Percentiles rank a stretch among this genome's conserved stretches.
These are phyloP conservation scores for Rhizophagus prolifer DNA, from an alignment of 192 early-diverging fungal species.

Conservation along the genomic window DNA sequence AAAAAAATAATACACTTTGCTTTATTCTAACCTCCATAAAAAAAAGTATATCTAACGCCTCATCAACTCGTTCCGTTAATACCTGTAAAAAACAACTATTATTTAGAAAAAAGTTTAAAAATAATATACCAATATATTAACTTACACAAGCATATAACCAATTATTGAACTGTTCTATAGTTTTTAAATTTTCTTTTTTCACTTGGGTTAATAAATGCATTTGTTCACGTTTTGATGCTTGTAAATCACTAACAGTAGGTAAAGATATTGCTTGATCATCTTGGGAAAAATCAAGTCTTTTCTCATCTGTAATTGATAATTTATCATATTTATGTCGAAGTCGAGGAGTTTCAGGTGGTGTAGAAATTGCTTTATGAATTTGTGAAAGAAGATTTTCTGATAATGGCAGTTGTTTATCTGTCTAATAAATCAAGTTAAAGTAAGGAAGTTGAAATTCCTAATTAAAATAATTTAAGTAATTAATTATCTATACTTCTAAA, in stretches of 20 bases:
- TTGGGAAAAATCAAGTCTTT: background rate
- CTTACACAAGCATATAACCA: conserved; percentile 17
- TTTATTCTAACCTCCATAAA: conserved; percentile 1
- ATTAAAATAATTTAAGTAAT: background rate
- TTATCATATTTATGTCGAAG: background rate
- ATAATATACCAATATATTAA: background rate
- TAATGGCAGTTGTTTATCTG: background rate
- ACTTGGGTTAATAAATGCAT: background rate
- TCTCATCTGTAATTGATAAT: background rate
- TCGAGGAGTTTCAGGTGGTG: background rate
- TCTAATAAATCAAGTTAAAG: background rate
- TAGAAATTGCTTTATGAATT: background rate
- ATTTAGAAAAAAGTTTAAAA: background rate
- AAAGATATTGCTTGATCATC: background rate
- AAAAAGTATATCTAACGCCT: background rate
- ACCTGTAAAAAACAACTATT: background rate
- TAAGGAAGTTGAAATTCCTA: background rate
- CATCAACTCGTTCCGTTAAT: background rate
- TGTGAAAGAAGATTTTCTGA: background rate
- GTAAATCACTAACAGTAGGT: background rate
- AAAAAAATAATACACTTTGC: background rate
- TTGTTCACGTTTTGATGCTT: background rate
- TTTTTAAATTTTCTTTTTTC: background rate
- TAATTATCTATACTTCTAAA: background rate
- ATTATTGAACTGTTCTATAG: conserved; percentile 2